A percentile compares a stretch with the other conserved stretches of the same genome.
phyloP scores from a whole-genome alignment of 257 asterid species.

The Jasminum sambac region DNA sequence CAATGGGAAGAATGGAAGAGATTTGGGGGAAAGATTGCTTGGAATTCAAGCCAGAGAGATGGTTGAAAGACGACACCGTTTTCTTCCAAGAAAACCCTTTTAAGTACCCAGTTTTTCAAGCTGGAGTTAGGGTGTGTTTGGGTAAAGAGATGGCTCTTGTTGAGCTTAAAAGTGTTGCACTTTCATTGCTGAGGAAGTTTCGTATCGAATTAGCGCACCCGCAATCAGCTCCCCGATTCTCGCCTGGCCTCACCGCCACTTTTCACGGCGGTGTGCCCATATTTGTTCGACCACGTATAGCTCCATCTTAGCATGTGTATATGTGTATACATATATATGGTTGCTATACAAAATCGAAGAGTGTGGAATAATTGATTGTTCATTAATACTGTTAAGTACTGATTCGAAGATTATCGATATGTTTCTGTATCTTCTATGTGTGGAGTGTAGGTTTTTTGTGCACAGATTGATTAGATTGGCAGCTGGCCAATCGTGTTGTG shows the following conservation, averaged over 20 bases:
- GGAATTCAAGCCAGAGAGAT: slow-evolving; percentile 55
- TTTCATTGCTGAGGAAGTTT: slow-evolving; percentile 49
- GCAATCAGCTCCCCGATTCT: slow-evolving; percentile 41
- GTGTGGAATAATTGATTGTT: neutral
- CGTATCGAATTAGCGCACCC: slow-evolving; percentile 36
- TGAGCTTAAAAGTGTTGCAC: slow-evolving; percentile 59
- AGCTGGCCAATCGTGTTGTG: too few species aligned
- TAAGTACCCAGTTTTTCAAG: slow-evolving; percentile 55
- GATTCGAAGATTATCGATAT: neutral
- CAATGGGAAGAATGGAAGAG: slow-evolving; percentile 61
- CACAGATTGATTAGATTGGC: too few species aligned
- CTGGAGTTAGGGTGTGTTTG: slow-evolving; percentile 58
- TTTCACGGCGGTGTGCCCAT: slow-evolving; percentile 59
- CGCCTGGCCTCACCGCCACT: slow-evolving; percentile 81
- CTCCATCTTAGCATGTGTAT: neutral
- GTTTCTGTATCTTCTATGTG: too few species aligned
- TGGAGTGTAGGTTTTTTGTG: too few species aligned
- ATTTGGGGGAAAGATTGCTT: slow-evolving; percentile 57
- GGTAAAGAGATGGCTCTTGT: slow-evolving; percentile 60
- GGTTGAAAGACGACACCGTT: slow-evolving; percentile 48
- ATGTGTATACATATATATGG: neutral
- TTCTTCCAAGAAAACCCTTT: slow-evolving; percentile 39
- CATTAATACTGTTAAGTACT: too few species aligned
- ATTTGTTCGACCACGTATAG: slow-evolving; percentile 29
- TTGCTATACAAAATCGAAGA: neutral